These are phyloP conservation scores for Raphanus sativus DNA, from an alignment of 345 rosid species.

Conservation along the genomic window DNA sequence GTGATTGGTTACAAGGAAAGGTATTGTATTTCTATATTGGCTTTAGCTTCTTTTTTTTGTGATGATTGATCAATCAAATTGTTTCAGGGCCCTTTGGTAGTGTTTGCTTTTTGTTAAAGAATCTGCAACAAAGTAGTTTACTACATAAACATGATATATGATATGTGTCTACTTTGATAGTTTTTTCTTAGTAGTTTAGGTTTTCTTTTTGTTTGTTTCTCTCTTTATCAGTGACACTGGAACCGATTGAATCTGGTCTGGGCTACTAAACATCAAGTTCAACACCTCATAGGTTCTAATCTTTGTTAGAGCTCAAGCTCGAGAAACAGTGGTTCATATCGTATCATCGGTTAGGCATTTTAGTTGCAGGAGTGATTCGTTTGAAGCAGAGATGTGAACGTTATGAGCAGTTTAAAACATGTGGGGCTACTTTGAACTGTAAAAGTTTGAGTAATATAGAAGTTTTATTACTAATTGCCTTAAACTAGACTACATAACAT, in stretches of 20 bases:
- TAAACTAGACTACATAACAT: conserved; percentile 8
- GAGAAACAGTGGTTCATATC: background rate
- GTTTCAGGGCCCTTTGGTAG: conserved; percentile 23
- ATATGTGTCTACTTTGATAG: conserved; percentile 2
- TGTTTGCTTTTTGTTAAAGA: conserved; percentile 32
- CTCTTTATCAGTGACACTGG: conserved; percentile 4
- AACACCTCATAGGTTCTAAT: background rate
- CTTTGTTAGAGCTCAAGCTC: background rate
- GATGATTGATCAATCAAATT: conserved; percentile 31
- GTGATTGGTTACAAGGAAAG: conserved; percentile 35
- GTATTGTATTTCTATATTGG: conserved; percentile 33
- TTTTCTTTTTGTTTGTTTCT: conserved; percentile 18
- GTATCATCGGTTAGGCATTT: background rate
- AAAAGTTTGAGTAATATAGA: background rate
- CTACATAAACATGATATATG: conserved; percentile 9
- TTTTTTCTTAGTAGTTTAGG: conserved; percentile 26
- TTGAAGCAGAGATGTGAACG: background rate
- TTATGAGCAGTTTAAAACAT: background rate
- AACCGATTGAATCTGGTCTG: background rate
- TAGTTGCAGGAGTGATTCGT: background rate
- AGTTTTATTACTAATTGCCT: conserved; percentile 12
- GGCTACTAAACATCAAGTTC: background rate
- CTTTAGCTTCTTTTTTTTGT: conserved; percentile 30
- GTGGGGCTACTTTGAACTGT: background rate
- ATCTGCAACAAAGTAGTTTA: conserved; percentile 28